Percentiles rank a stretch among this genome's conserved stretches.
Conservation (phyloP, 495 filamentous ascomycete genomes). For the Penicillium soppii region DNA sequence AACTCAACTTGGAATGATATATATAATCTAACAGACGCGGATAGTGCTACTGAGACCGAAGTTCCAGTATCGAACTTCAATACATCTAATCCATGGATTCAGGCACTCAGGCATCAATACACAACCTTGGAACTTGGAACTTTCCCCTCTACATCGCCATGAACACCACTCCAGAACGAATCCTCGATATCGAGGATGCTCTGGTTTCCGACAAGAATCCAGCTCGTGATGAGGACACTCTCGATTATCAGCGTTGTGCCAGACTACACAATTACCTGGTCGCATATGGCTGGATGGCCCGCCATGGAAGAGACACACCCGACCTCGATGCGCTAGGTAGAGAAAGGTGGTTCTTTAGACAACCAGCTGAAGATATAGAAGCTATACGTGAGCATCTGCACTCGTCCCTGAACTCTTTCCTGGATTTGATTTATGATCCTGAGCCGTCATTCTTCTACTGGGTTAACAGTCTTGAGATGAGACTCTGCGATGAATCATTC, state of each 20-base stretch:
- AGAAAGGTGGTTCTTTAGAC: not conserved
- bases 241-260: conserved; percentile 41
- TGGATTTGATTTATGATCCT: conserved; percentile 22
- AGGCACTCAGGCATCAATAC: too few species aligned
- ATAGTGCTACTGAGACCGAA: too few species aligned
- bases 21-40: too few species aligned
- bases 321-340: conserved; percentile 16
- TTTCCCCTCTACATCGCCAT: conserved; percentile 1
- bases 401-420: conserved; percentile 24
- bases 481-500: conserved; percentile 7
- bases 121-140: not conserved
- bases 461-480: conserved; percentile 10
- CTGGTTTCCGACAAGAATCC: conserved; percentile 31
- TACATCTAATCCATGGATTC: too few species aligned
- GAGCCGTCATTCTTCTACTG: conserved; percentile 24
- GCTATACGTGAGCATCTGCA: conserved; percentile 21
- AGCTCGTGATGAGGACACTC: conserved; percentile 20
- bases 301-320: conserved; percentile 9
- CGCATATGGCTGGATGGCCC: conserved; percentile 31
- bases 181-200: conserved; percentile 23
- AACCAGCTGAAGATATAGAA: conserved; percentile 2
- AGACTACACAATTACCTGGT: conserved; percentile 43
- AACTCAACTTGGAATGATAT: too few species aligned
- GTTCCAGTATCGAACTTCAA: too few species aligned
- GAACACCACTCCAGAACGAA: conserved; percentile 10